Evolutionary conservation across 225 moss, liverwort and hornwort species (phyloP), one percentile per base, ranked within the genome.

Genomic region (Straminergon stramineum): DNA sequence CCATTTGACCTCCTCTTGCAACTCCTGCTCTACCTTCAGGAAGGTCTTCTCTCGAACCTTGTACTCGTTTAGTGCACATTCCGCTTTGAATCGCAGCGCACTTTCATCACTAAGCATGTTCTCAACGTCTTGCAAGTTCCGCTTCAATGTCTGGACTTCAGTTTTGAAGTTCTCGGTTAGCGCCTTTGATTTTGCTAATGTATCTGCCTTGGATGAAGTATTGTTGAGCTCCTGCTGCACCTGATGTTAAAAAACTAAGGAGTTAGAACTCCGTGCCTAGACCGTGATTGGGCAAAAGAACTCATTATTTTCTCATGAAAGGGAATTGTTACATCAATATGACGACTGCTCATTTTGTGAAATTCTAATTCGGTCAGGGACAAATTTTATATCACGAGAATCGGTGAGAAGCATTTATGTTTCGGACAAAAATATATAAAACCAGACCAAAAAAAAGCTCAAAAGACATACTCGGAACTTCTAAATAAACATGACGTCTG

Each of bases 1-100:
- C 97, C 98, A 98, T 89, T 96, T 98, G 24, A 93, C 85, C 74
- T 95, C 94, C 87, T 92, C 96, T 88, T 94, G 91, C 87, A 96
- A 91, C 57, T 84, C 88, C 89, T 94, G 92, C 81, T 98, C 98
- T 83, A 95, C 83, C 84, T 94, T 92, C 87, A 94, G 85, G n/a
- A 95, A 87, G 45, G 89, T 75, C 82, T 94, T 97, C 87, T 94
- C 95, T 60, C 95, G 90, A 16, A 93, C 85, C 91, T 95, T 93
- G n/a, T 90, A 89, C 71, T 96, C 93, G 57, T 93, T 89, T 28
- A 95, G 74, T 70, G 95, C 93, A 64, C 89, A 93, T 75, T 96
- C 98, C 11, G 94, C 93, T 66, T 90, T 85, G 57, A 92, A 91
- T 84, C 91, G 91, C 73, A 93, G 79, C 35, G 90, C 76, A 78